Evolutionary conservation across 2,329 filamentous ascomycete species (phyloP), one percentile per base, ranked within the genome.

Genomic region (Fusarium sp.): DNA sequence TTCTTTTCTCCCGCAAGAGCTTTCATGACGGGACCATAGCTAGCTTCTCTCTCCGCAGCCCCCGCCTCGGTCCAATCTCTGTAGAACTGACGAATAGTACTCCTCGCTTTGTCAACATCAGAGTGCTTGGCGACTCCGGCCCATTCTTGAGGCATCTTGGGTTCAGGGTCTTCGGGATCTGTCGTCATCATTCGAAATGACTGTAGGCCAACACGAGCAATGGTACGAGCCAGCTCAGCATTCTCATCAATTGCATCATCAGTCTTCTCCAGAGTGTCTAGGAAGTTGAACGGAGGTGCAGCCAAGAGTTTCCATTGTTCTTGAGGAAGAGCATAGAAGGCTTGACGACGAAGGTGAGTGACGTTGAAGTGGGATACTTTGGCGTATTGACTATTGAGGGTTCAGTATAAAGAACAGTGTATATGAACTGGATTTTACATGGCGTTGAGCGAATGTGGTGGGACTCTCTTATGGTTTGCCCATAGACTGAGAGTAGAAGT

Each of bases 11-110:
- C 80, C 12, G 87, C 83, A 21, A 99, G 85, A 30, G 91, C 91
- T 23, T 82, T 79, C 67, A 97, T 83, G 11, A 98, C 88, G 0
- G 94, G 94, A 0, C 86, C 88, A 79, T 96, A 97, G 79, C 93
- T 94, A 6, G 90, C 90, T n/a, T 89, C 86, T 43, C 96, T 87
- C 84, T 99, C 97, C 1, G 82, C 80, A 6, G 84, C 85, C 0
- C 96, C 96, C 77, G 93, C 95, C 4, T 86, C 88, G 30, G 94
- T 94, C 96, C 97, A 99, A 81, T 99, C 96, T 21, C 96, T 91
- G 82, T 95, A 98, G 81, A 98, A 94, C 79, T 99, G 96, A 16
- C 96, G 91, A 58, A 99, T 88, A 4, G 95, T 98, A 78, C 94
- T 97, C 71, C 95, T 90, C 4, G 96, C 95, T 83, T 98, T 99